Evolutionary conservation across 192 early-diverging fungal genomes (phyloP).

Genomic region (Gryganskiella cystojenkinii): DNA sequence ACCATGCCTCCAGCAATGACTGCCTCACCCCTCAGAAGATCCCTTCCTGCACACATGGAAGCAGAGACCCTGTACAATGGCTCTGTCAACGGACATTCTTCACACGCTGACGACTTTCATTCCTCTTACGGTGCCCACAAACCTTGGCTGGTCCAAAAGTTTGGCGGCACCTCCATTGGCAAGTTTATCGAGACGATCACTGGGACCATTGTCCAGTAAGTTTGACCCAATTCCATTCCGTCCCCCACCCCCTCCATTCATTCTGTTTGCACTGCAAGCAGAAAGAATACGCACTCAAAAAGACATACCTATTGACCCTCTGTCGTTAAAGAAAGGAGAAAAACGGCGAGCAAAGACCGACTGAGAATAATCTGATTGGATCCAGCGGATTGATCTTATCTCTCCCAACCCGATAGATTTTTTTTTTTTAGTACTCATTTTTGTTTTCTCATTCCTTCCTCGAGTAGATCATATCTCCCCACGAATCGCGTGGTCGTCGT

Average conservation of each 20-base stretch:
- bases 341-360: too few species aligned
- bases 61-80: conserved; percentile 6
- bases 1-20: conserved; percentile 25
- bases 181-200: conserved; percentile 81
- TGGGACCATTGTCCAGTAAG: conserved; percentile 87
- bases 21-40: conserved; percentile 42
- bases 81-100: background rate
- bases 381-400: too few species aligned
- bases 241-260: background rate
- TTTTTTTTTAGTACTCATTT: background rate
- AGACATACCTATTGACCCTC: too few species aligned
- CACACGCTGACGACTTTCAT: background rate
- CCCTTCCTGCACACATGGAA: conserved; percentile 29
- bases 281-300: too few species aligned
- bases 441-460: conserved; percentile 9
- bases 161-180: conserved; percentile 97
- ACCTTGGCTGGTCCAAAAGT: conserved; percentile 89
- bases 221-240: conserved; percentile 16
- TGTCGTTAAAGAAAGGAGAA: too few species aligned
- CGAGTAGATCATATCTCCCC: conserved; percentile 70
- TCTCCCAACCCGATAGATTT: too few species aligned
- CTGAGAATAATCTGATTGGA: too few species aligned
- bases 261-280: background rate
- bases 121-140: conserved; percentile 11
- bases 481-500: conserved; percentile 89